Evolutionary conservation across 83 land plant genomes (phyloP).

Genomic region (Isoetes engelmannii): DNA sequence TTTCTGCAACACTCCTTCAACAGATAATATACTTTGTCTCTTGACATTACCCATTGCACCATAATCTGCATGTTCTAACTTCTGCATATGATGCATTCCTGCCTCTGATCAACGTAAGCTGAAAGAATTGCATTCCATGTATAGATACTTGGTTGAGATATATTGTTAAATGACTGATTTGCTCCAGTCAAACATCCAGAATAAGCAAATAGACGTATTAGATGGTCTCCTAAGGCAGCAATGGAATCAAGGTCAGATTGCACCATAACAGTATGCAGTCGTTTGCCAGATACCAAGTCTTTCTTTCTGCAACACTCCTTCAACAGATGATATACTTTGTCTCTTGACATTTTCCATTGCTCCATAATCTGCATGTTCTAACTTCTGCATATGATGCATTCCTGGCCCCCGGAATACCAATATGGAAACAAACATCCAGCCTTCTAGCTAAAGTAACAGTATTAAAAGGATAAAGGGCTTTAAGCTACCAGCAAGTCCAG

Average conservation of each 20-base stretch:
- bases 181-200: not conserved
- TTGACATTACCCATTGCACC: not conserved
- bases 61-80: no score
- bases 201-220: constrained; percentile 5
- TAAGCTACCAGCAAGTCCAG: no score
- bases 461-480: no score
- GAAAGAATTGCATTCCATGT: not conserved
- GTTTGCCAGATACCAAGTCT: not conserved
- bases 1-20: not conserved
- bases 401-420: no score
- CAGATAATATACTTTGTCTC: constrained; percentile 3
- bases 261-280: not conserved
- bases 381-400: no score
- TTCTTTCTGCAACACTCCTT: not conserved
- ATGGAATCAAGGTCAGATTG: not conserved
- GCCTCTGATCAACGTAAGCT: not conserved
- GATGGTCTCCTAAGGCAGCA: constrained; percentile 7
- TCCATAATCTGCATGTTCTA: no score
- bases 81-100: no score
- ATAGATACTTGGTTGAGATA: not conserved
- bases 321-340: constrained; percentile 2
- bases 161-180: not conserved
- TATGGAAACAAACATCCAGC: no score
- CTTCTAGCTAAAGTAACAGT: no score
- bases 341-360: not conserved